Conservation (phyloP, 2,329 filamentous ascomycete species). For the Chaetomium strumarium region DNA sequence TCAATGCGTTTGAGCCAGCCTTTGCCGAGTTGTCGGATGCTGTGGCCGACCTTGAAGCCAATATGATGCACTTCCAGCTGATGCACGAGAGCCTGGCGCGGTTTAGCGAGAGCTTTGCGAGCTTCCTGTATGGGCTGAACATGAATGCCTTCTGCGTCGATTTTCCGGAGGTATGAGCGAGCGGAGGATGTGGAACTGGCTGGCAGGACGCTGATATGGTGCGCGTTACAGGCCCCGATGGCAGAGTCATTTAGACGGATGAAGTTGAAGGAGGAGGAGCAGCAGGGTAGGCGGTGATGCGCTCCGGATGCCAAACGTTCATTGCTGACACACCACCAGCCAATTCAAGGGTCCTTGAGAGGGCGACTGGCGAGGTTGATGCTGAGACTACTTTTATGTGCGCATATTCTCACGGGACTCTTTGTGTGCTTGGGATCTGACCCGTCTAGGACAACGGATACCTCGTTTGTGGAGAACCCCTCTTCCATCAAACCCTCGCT, state of each 20-base stretch:
- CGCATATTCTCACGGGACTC: constrained; percentile 26
- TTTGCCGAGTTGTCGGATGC: constrained; percentile 92
- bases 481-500: constrained; percentile 46
- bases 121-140: constrained; percentile 91
- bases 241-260: constrained; percentile 72
- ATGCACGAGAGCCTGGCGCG: constrained; percentile 92
- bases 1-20: constrained; percentile 78
- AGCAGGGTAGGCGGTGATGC: not conserved
- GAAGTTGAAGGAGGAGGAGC: constrained; percentile 49
- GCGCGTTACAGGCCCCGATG: constrained; percentile 60
- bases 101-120: constrained; percentile 94
- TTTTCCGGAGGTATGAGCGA: constrained; percentile 69
- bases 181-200: too few species aligned
- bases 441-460: constrained; percentile 71
- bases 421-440: constrained; percentile 16
- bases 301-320: not conserved
- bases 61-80: constrained; percentile 93
- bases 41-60: constrained; percentile 92
- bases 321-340: constrained; percentile 9
- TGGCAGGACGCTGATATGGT: not conserved
- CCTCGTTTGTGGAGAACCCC: constrained; percentile 84
- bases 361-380: constrained; percentile 37
- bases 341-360: constrained; percentile 23
- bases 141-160: constrained; percentile 99
- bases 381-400: constrained; percentile 81